A percentile compares a stretch with the other conserved stretches of the same genome.
These are phyloP conservation scores for Irpex sp. DNA, from an alignment of 1,284 basidiomycete genomes.

Conservation along the genomic window DNA sequence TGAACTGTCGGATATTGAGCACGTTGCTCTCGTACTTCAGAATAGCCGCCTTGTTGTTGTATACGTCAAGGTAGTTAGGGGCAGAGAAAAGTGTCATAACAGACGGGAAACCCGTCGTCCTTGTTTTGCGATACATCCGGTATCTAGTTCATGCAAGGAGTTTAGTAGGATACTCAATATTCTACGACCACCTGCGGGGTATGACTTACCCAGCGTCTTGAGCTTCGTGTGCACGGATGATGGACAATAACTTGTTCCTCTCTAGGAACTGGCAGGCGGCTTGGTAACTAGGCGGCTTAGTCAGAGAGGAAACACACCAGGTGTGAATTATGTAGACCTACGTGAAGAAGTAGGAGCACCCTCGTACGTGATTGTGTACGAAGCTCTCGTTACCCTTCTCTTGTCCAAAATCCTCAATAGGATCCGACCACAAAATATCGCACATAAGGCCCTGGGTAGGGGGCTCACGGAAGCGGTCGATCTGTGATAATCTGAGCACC, in stretches of 20 bases:
- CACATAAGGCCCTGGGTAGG: conserved; percentile 95
- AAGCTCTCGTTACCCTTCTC: conserved; percentile 88
- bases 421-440: conserved; percentile 94
- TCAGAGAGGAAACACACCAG: conserved; percentile 6
- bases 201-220: conserved; percentile 83
- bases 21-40: conserved; percentile 97
- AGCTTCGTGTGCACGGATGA: conserved; percentile 93
- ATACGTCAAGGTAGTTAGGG: conserved; percentile 94
- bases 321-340: conserved; percentile 35
- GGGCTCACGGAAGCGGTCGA: conserved; percentile 94
- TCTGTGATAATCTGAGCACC: conserved; percentile 37
- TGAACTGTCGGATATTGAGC: conserved; percentile 95
- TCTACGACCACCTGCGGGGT: neutral
- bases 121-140: conserved; percentile 96
- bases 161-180: neutral
- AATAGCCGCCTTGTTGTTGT: conserved; percentile 96
- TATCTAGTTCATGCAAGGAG: conserved; percentile 46
- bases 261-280: conserved; percentile 94
- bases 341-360: conserved; percentile 97
- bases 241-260: conserved; percentile 90
- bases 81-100: conserved; percentile 98
- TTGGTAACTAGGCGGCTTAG: conserved; percentile 59
- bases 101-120: conserved; percentile 89
- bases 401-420: conserved; percentile 89
- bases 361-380: conserved; percentile 90